These are phyloP conservation scores for Monosporozyma aquatica DNA, from an alignment of 805 yeast species.

Conservation along the genomic window DNA sequence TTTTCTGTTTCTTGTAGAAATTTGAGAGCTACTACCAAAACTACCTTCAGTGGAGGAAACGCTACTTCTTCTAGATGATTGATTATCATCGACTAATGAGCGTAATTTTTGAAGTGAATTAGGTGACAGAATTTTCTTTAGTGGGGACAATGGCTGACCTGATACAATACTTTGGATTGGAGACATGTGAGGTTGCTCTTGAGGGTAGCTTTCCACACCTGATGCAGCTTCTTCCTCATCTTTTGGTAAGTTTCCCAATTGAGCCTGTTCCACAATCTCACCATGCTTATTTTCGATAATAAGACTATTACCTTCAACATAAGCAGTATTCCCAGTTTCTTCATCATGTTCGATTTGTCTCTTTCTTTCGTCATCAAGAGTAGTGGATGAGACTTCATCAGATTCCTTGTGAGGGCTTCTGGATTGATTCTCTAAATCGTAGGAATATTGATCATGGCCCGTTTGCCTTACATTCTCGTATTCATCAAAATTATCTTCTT, in stretches of 20 bases:
- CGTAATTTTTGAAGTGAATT: slow-evolving; percentile 13
- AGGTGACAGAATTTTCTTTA: slow-evolving; percentile 20
- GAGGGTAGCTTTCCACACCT: slow-evolving; percentile 1
- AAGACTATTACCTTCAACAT: slow-evolving; percentile 59
- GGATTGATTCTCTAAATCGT: background rate
- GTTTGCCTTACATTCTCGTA: background rate
- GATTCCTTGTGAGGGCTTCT: slow-evolving; percentile 1
- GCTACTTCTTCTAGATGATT: slow-evolving; percentile 2
- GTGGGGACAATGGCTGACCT: slow-evolving; percentile 24
- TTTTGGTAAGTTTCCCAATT: slow-evolving; percentile 23
- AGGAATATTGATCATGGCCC: slow-evolving; percentile 1
- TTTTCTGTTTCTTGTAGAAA: background rate
- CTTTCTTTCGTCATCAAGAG: slow-evolving; percentile 10
- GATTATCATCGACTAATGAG: slow-evolving; percentile 13
- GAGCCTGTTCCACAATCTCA: slow-evolving; percentile 57
- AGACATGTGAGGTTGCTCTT: slow-evolving; percentile 6
- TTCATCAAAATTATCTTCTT: slow-evolving; percentile 1
- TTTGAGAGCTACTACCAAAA: background rate
- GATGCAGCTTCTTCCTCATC: slow-evolving; percentile 19
- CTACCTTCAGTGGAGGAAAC: background rate
- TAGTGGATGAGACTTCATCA: slow-evolving; percentile 2
- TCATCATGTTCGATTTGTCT: slow-evolving; percentile 23
- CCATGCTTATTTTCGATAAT: slow-evolving; percentile 80
- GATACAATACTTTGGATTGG: slow-evolving; percentile 20
- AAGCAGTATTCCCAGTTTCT: slow-evolving; percentile 35